Conservation (phyloP, 257 asterid genomes). For the Solanum pimpinellifolium region DNA sequence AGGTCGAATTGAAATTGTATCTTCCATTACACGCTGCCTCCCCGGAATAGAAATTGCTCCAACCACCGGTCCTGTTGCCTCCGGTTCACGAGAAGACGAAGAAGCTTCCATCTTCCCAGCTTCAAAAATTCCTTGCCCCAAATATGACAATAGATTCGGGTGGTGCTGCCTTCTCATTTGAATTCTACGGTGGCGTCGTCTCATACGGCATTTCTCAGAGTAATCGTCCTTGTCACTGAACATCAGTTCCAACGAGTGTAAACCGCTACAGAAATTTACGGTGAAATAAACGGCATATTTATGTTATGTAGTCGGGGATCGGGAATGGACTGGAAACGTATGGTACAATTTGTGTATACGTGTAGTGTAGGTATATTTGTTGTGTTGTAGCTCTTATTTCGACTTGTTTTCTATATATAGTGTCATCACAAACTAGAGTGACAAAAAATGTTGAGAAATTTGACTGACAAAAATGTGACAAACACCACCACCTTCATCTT, state of each 20-base stretch:
- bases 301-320: no score
- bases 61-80: not conserved
- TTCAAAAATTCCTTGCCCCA: not conserved
- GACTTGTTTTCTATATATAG: not conserved
- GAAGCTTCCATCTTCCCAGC: not conserved
- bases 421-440: not conserved
- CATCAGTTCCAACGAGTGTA: not conserved
- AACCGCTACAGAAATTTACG: not conserved
- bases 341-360: not conserved
- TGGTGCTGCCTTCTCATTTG: not conserved
- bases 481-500: not conserved
- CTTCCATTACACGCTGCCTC: constrained; percentile 8
- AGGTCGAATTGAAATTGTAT: not conserved
- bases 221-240: not conserved
- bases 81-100: not conserved
- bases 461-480: not conserved
- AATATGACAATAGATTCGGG: not conserved
- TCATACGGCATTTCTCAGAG: not conserved
- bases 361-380: not conserved
- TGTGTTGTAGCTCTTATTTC: not conserved
- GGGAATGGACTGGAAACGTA: not conserved
- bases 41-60: constrained; percentile 10
- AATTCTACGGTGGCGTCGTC: not conserved
- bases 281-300: not conserved
- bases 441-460: not conserved